Evolutionary conservation across 179 eudicot genomes (phyloP), one percentile per base, ranked within the genome.

Genomic region (Corrigiola litoralis): DNA sequence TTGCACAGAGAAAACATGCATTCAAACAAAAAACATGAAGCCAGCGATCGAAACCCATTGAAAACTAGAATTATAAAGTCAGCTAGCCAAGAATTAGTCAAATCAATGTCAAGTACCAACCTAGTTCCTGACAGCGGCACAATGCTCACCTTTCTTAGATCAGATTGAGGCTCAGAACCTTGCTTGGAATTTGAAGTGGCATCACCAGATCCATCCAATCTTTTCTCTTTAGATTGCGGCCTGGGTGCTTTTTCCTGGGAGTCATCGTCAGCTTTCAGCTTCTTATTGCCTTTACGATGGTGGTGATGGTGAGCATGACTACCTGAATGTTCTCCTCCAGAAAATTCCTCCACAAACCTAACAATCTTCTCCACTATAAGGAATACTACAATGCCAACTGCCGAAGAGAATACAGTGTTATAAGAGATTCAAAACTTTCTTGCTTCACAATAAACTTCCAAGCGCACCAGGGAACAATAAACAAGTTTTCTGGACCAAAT

Each of bases 331-430:
- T 54, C 80, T 53, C 86, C 90, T 46, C 84, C 85, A 58, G 97
- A 87, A 51, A 64, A 61, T 6, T 82, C 89, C 67, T 92, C 95
- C 66, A 92, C 90, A 71, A 84, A 90, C 63, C 96, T 86, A 70
- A 92, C 96, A 55, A 83, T 44, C 80, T 90, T 90, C 82, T 92
- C 96, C 41, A 90, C 97, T 25, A 82, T 70, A 73, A 92, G 89
- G 77, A 92, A 92, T 58, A 83, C 77, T 62, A 92, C 87, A 75
- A 92, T 87, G 70, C 98, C 97, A 82, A 85, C 98, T 92, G 97
- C 78, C 50, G 80, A 32, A 82, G 46, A 61, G 58, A 76, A 59
- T 17, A 56, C 27, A 59, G 46, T 34, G 69, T 11, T 27, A 58
- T 46, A 40, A 72, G 74, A 68, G 10, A 63, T 62, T 23, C 49